phyloP scores from a whole-genome alignment of 768 basidiomycete species.

The Tricholomella constricta region DNA sequence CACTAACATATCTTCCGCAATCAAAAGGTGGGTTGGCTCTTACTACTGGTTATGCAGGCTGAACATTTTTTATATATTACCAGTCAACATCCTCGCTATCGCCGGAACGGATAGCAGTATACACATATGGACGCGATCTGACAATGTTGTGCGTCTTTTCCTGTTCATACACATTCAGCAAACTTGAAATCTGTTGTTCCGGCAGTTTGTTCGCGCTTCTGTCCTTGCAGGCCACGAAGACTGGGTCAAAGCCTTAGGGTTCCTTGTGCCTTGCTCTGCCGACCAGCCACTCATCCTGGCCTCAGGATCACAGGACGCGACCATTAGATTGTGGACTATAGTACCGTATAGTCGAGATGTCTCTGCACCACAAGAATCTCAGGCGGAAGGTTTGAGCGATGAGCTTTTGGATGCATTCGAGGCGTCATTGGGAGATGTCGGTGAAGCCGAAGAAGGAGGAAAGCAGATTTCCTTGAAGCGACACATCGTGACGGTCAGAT shows the following conservation, averaged over 20 bases:
- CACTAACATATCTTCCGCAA: constrained; percentile 62
- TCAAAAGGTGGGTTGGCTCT: constrained; percentile 53
- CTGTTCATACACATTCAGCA: neutral
- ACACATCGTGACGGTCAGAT: constrained; percentile 72
- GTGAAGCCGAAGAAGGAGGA: constrained; percentile 76
- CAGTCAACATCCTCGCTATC: constrained; percentile 75
- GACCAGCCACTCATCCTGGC: constrained; percentile 70
- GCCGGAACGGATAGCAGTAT: constrained; percentile 81
- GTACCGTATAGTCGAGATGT: constrained; percentile 45
- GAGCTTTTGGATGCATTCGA: constrained; percentile 90
- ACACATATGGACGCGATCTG: constrained; percentile 74
- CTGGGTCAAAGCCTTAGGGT: constrained; percentile 86
- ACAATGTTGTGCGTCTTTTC: constrained; percentile 45
- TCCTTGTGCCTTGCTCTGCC: constrained; percentile 40
- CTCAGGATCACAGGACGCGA: constrained; percentile 94
- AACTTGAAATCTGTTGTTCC: neutral
- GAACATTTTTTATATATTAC: neutral
- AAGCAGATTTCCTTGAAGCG: constrained; percentile 88
- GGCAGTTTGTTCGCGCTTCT: constrained; percentile 61
- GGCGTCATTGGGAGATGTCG: constrained; percentile 69
- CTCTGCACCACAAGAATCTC: constrained; percentile 15
- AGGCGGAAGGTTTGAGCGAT: constrained; percentile 48
- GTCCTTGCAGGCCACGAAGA: constrained; percentile 88
- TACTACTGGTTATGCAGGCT: neutral
- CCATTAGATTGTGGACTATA: constrained; percentile 92